Evolutionary conservation across 164 flowering plant species (phyloP), one percentile per base, ranked within the genome.

Genomic region (Nelumbo lutea): DNA sequence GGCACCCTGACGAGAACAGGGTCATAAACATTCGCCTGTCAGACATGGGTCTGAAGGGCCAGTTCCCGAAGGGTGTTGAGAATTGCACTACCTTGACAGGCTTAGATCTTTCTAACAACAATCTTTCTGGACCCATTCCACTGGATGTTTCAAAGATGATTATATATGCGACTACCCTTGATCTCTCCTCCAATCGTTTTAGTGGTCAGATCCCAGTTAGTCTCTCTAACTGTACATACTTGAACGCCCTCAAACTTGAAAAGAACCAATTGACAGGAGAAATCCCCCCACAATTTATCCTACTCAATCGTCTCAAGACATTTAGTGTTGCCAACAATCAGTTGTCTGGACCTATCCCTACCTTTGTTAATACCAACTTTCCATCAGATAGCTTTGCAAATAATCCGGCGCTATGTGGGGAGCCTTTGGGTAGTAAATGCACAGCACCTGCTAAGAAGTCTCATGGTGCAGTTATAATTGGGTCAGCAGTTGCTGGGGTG

Each of bases 1-100:
- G 98, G 98, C 93, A 90, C 68, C 76, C 80, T 0, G 80, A 84
- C 47, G 98, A 93, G 79, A 85, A 73, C 71, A 84, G 57, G 76
- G 93, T 93, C n/a, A 59, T 90, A 44, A 89, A 81, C 55, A 75
- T 93, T 59, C 60, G 52, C 45, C 85, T 93, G 40, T 50, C 86
- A 0, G 80, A 76, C 68, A 75, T 85, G 83, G 91, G 86, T 13
- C 85, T 93, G 10, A 72, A 78, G 73, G 98, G 98, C 51, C 73
- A 60, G 51, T 93, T 90, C 64, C 98, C 96, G 2, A 72, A 40
- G 5, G 93, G 88, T 5, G 57, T 93, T 15, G 59, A 44, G 68
- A 77, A 80, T 13, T 93, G 98, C 80, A 6, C 86, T 0, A 82
- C 84, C 80, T 41, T 93, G 75, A 87, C 89, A 2, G 91, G 87